Evolutionary conservation across 2,329 filamentous ascomycete genomes (phyloP).

Genomic region (Diaporthe velutina): DNA sequence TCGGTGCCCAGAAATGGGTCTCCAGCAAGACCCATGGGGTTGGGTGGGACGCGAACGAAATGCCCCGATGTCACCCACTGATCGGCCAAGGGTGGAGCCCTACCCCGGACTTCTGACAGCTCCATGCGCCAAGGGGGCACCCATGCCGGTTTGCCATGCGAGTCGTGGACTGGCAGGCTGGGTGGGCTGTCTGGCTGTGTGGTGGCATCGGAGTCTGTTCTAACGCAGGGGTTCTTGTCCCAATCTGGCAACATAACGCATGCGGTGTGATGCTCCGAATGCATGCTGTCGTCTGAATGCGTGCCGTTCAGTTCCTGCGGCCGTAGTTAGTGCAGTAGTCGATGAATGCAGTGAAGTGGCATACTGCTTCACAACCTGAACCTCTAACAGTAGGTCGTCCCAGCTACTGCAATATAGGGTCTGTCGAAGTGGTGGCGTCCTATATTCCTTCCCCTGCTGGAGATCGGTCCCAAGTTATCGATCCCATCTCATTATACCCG

Average conservation of each 20-base stretch:
- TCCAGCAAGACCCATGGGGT: constrained; percentile 17
- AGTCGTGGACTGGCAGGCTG: neutral
- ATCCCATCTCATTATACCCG: neutral
- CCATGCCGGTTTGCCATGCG: constrained; percentile 10
- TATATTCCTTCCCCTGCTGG: neutral
- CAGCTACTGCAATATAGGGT: neutral
- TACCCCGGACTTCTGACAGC: constrained; percentile 21
- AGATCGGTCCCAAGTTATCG: constrained; percentile 14
- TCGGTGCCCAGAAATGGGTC: constrained; percentile 24
- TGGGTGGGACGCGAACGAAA: neutral
- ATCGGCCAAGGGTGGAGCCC: constrained; percentile 6
- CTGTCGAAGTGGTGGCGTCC: neutral
- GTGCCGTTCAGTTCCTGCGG: neutral
- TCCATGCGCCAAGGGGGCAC: neutral
- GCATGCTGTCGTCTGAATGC: neutral
- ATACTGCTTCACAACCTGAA: neutral
- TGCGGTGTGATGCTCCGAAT: neutral
- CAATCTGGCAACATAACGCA: constrained; percentile 6
- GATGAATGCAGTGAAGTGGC: neutral
- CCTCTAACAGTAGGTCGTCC: neutral
- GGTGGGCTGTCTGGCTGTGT: neutral
- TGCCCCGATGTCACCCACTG: constrained; percentile 28
- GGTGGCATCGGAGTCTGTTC: neutral
- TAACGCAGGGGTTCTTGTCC: constrained; percentile 11
- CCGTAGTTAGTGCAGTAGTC: neutral